These are phyloP conservation scores for Cubamyces lactineus DNA, from an alignment of 768 basidiomycete genomes.

Conservation along the genomic window DNA sequence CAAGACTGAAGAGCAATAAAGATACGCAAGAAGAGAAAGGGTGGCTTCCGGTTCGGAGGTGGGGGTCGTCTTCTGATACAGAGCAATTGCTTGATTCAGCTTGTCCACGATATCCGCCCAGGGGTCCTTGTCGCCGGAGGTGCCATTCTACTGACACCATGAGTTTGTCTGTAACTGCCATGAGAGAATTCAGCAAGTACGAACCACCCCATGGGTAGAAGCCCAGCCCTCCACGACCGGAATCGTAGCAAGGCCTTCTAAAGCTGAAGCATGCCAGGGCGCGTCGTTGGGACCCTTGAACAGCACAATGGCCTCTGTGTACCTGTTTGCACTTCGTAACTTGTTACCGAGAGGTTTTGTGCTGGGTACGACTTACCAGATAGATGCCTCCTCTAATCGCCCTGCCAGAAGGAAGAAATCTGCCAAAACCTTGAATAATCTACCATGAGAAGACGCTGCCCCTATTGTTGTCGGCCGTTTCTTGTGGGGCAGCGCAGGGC, in stretches of 20 bases:
- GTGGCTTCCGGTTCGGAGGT: conserved; percentile 51
- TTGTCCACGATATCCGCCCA: conserved; percentile 80
- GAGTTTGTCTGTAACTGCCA: conserved; percentile 7
- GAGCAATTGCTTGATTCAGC: conserved; percentile 58
- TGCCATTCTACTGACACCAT: conserved; percentile 51
- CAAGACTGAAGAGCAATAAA: conserved; percentile 69
- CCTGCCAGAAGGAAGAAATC: conserved; percentile 90
- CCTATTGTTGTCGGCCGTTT: conserved; percentile 68
- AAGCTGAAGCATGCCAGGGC: conserved; percentile 86
- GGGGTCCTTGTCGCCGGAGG: conserved; percentile 60
- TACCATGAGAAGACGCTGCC: conserved; percentile 76
- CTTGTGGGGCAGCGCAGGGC: conserved; percentile 42
- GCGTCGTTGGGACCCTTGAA: conserved; percentile 76
- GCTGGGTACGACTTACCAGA: conserved; percentile 57
- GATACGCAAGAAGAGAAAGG: conserved; percentile 63
- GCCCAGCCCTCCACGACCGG: conserved; percentile 86
- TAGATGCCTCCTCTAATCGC: conserved; percentile 76
- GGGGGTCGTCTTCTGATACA: conserved; percentile 64
- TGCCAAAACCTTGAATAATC: conserved; percentile 85
- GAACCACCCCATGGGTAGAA: conserved; percentile 67
- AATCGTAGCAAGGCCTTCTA: conserved; percentile 84
- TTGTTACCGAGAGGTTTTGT: conserved; percentile 9
- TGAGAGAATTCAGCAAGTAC: too few relatives aligned
- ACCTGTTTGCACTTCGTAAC: conserved; percentile 52
- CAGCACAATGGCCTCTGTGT: conserved; percentile 80